phyloP scores from a whole-genome alignment of 1,284 basidiomycete species.

The Heterobasidion annosum region DNA sequence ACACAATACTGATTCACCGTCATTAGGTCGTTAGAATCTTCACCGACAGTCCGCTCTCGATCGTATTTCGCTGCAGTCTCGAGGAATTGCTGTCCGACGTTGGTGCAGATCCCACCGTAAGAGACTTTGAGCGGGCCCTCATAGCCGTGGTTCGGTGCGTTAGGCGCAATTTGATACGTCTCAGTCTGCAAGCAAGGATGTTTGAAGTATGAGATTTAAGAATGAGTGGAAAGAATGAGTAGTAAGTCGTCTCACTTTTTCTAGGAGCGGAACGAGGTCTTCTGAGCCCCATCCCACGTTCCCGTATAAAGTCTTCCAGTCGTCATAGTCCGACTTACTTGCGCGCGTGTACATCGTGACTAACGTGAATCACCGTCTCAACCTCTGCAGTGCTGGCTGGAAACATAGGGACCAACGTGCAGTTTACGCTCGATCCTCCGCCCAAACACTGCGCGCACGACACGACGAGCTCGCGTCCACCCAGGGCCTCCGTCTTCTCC shows the following conservation, averaged over 20 bases:
- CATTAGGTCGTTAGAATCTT: constrained; percentile 34
- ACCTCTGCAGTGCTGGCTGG: not conserved
- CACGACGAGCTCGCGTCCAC: constrained; percentile 27
- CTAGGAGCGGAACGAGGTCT: constrained; percentile 39
- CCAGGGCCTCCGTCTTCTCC: constrained; percentile 29
- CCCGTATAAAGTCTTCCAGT: constrained; percentile 34
- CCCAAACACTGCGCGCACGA: constrained; percentile 35
- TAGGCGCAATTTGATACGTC: constrained; percentile 30
- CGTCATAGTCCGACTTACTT: constrained; percentile 46
- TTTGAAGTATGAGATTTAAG: not conserved
- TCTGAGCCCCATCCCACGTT: constrained; percentile 48
- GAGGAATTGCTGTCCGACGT: constrained; percentile 36
- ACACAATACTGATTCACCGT: constrained; percentile 36
- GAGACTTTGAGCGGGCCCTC: constrained; percentile 47
- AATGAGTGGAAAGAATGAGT: not conserved
- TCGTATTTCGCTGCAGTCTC: constrained; percentile 36
- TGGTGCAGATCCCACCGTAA: constrained; percentile 23
- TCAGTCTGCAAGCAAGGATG: constrained; percentile 29
- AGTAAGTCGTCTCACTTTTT: constrained; percentile 27
- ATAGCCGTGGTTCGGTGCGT: constrained; percentile 34
- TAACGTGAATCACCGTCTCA: constrained; percentile 13
- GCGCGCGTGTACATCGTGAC: constrained; percentile 46
- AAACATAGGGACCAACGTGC: constrained; percentile 18
- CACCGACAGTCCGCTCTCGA: constrained; percentile 20
- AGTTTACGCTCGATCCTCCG: constrained; percentile 45